Evolutionary conservation across 495 filamentous ascomycete species (phyloP), one percentile per base, ranked within the genome.

Genomic region (Penicilliopsis zonata): DNA sequence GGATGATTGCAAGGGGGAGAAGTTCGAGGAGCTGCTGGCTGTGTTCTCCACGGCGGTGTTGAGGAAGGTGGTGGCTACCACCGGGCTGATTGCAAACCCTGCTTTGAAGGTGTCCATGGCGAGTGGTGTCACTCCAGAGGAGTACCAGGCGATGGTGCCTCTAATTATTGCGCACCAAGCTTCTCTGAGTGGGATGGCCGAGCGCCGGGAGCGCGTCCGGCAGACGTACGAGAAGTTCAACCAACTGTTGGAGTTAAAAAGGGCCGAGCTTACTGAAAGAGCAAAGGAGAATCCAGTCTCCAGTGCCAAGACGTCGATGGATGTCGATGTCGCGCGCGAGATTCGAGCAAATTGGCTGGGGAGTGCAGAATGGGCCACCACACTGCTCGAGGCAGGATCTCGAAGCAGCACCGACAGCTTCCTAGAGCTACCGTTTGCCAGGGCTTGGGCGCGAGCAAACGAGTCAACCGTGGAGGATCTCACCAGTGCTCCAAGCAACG

Each of bases 1-100:
- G 35, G 86, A 94, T 50, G 85, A 94, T 40, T 94, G 86, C 59
- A 82, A 77, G 41, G 83, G 82, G 18, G 82, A 85, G 36, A 71
- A 82, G 39, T 68, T 84, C 34, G 80, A 83, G 47, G 85, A 94
- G 53, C 53, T 88, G 1, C 64, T 93, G 8, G 71, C 78, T 8
- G 67, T 70, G 0, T 92, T 94, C 49, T 90, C 86, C 4, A 79
- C 76, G 13, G 67, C 73, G 0, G 84, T 93, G 9, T 53, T 94
- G 31, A 80, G 80, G 49, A 86, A 81, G 43, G 41, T 70, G 7
- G 52, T 80, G 14, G 55, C 64, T 1, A 61, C 66, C 38, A 50
- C 46, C 43, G 38, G 43, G 47, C 38, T 38, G 29, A 28, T 38
- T 41, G 46, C 41, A 42, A 63, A 48, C 47, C 55, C 43, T 18